Base-by-base conservation (phyloP, 768 basidiomycete genomes). In the Xerocomellus amylosporus region DNA sequence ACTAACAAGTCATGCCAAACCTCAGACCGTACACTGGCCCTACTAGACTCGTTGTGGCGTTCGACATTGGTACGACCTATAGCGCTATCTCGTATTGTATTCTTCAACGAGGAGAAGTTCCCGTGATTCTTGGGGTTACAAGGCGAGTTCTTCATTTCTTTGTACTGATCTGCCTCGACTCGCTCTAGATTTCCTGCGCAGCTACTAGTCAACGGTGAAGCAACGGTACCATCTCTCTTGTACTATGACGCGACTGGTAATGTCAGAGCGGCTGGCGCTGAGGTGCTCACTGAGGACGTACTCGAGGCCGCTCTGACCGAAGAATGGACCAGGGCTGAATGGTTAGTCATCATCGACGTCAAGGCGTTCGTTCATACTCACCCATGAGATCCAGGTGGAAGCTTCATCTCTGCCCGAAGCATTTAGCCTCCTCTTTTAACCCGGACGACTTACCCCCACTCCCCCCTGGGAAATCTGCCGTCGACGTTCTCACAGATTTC, bases 51-150 rank as follows among this genome's bases (percentile, higher is more conserved):
- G 70, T 79, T 1, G 54, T 80, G n/a, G 77, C 76, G 0, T 75
- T 79, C 40, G 79, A 79, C 41, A 63, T 80, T 3, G 78, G 79
- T 5, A 79, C 77, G 0, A 79, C 77, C 0, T 77, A 57, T 55
- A 78, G 76, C 33, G 77, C 74, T 4, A 64, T 78, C 10, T 74
- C 74, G 2, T 78, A 78, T 41, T 57, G 58, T 24, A 46, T 64
- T 36, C 53, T 58, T 2, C 38, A 38, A 14, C 37, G 19, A 12
- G 56, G 48, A 5, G 46, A 45, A 46, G 54, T 54, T 12, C 58
- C 56, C 3, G 54, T 55, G 12, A 41, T 54, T 4, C 51, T 39
- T 13, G 55, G 53, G 10, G 55, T 59, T 3, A 34, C 48, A 2
- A 55, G 50, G 63, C 14, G 47, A 56, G 34, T 13, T 19, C 12